Evolutionary conservation across 1,284 basidiomycete species (phyloP).

Genomic region (Marasmius tenuissimus): DNA sequence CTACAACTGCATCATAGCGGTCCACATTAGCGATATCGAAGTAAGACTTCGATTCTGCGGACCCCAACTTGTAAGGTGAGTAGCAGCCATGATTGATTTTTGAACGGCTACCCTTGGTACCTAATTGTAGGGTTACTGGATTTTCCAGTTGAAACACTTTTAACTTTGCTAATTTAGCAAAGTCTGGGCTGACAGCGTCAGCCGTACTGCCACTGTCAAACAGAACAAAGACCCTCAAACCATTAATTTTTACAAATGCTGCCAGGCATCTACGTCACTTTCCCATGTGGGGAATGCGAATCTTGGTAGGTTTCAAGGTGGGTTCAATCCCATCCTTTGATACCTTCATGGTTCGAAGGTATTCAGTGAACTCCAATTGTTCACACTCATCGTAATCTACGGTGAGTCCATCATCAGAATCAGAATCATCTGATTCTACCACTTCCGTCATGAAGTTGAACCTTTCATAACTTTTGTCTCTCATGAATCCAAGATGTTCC

Average conservation of each 20-base stretch:
- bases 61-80: no score
- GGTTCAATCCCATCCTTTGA: neutral
- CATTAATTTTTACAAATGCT: constrained; percentile 16
- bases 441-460: neutral
- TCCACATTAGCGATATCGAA: constrained; percentile 8
- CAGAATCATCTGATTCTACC: neutral
- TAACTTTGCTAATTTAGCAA: constrained; percentile 10
- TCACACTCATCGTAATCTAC: neutral
- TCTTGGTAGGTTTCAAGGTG: neutral
- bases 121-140: no score
- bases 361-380: neutral
- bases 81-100: no score
- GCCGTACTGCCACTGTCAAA: constrained; percentile 24
- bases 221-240: constrained; percentile 15
- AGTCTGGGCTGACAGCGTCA: constrained; percentile 20
- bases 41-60: constrained; percentile 2
- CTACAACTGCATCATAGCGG: no score
- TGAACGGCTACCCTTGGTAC: no score
- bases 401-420: no score
- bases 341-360: neutral
- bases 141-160: constrained; percentile 14
- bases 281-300: neutral
- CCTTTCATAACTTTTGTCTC: neutral
- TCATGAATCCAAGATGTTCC: neutral
- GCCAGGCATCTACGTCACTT: constrained; percentile 6